Conservation (phyloP, 2,329 filamentous ascomycete species). For the Gnomoniopsis smithogilvyi region DNA sequence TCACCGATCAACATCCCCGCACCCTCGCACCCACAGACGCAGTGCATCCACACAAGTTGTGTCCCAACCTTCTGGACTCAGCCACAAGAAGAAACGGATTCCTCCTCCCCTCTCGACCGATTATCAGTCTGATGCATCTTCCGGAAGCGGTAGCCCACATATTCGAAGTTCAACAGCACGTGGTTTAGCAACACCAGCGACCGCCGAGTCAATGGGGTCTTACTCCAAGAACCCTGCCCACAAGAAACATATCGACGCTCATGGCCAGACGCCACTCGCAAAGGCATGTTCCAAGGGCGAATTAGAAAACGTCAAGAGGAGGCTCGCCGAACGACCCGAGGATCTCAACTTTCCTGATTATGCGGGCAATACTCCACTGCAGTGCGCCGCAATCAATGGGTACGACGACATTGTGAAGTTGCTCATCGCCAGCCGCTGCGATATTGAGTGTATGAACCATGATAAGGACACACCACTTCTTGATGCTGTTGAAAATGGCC, state of each 20-base stretch:
- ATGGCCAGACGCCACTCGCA: slow-evolving; percentile 87
- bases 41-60: slow-evolving; percentile 63
- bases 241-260: slow-evolving; percentile 87
- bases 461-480: slow-evolving; percentile 91
- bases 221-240: slow-evolving; percentile 67
- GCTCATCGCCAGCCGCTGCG: slow-evolving; percentile 79
- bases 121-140: slow-evolving; percentile 67
- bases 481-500: slow-evolving; percentile 94
- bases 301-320: slow-evolving; percentile 71
- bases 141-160: slow-evolving; percentile 57
- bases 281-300: slow-evolving; percentile 85
- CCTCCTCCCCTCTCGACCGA: slow-evolving; percentile 61
- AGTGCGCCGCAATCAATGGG: slow-evolving; percentile 87
- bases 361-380: slow-evolving; percentile 92
- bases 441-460: slow-evolving; percentile 73
- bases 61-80: slow-evolving; percentile 48
- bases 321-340: slow-evolving; percentile 75
- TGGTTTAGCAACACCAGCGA: slow-evolving; percentile 52
- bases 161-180: slow-evolving; percentile 57
- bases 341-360: slow-evolving; percentile 89
- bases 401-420: slow-evolving; percentile 84
- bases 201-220: slow-evolving; percentile 59
- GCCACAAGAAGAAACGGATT: slow-evolving; percentile 58
- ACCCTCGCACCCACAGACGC: slow-evolving; percentile 55
- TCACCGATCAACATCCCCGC: slow-evolving; percentile 58